Base-by-base conservation (phyloP, 768 basidiomycete genomes). In the Gloeostereum incarnatum region DNA sequence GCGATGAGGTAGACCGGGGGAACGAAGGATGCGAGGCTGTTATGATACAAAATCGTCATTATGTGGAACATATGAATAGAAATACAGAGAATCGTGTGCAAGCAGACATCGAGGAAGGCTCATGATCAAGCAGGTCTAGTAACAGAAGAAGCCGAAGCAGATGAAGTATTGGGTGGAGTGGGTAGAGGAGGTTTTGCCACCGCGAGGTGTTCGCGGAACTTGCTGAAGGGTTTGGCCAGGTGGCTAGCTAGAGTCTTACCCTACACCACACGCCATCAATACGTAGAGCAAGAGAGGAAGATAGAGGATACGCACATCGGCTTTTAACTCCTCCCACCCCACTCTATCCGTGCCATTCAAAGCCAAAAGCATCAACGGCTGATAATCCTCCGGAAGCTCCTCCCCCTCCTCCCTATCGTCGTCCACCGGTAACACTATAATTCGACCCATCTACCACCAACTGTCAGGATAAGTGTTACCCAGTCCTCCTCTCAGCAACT, bases 321-420 rank as follows among this genome's bases (percentile, higher is more conserved):
- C 41, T 37, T 76, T 68, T 39, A 88, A 62, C 38, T 70, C 67
- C 18, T 74, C 73, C 82, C 81, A 87, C n/a, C 75, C 71, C 5
- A 78, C 71, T 31, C 54, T 59, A 27, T 70, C 56, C 16, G 73
- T 70, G 23, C 78, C 68, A 44, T 81, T 84, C 44, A 88, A 58
- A 2, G 77, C 82, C 31, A 88, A 65, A 32, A 89, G 59, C 72
- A 87, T 66, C 38, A 83, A 46, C 7, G 85, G 85, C 56, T 58
- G 59, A 44, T 57, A 51, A 19, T 61, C 59, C 21, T 59, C 56
- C 35, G 49, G 39, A 44, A 49, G 47, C 39, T 52, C 42, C 36
- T 52, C 42, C 39, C 42, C 45, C 42, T 40, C 13, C 24, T 43
- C 45, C 22, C 45, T 41, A 10, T 48, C 40, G 14, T 75, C 69